Base-by-base conservation (phyloP, 805 yeast genomes). In the Candida sakaeoensis region DNA sequence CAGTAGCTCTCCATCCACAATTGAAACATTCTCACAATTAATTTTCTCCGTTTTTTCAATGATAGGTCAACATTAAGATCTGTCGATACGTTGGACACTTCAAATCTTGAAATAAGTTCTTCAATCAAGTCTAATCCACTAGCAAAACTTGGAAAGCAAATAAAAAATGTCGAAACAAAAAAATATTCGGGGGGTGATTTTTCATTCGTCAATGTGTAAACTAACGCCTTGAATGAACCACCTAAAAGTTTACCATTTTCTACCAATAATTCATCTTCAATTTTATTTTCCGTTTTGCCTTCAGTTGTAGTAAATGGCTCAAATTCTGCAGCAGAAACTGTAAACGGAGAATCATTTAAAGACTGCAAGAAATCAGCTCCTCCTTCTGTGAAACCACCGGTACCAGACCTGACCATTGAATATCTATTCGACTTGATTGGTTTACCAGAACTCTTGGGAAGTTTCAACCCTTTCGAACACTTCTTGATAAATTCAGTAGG, bases 1-100 rank as follows among this genome's bases (percentile, higher is more conserved):
- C 96, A 91, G 56, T 84, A 89, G 37, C 93, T 82, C 58, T 88
- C 95, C 58, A 91, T 63, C 99, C 99, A 91, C 25, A 77, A 66
- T 56, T 80, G 85, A 54, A 89, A 77, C 57, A 83, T 70, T 47
- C 75, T 77, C 48, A 82, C 78, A 28, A 88, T 79, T 34, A 83
- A 61, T 45, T 79, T 77, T 53, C 91, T 67, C 56, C 93, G 72
- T 46, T 72, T 80, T 51, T 75, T 79, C 28, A 77, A 47, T 47
- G 51, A 58, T 8, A 65, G 54, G 35, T 63, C 68, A 25, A 43
- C 40, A 43, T 58, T 54, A 4, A 55, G 45, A 26, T 61, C 61
- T 1, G 31, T 26, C 8, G 40, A 33, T 1, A 43, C 33, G 5
- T 39, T 41, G 4, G 43, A 41, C 15, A 77, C 62, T 52, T 82